These are phyloP conservation scores for Pseudogymnoascus sp. DNA, from an alignment of 2,329 filamentous ascomycete genomes.

Conservation along the genomic window DNA sequence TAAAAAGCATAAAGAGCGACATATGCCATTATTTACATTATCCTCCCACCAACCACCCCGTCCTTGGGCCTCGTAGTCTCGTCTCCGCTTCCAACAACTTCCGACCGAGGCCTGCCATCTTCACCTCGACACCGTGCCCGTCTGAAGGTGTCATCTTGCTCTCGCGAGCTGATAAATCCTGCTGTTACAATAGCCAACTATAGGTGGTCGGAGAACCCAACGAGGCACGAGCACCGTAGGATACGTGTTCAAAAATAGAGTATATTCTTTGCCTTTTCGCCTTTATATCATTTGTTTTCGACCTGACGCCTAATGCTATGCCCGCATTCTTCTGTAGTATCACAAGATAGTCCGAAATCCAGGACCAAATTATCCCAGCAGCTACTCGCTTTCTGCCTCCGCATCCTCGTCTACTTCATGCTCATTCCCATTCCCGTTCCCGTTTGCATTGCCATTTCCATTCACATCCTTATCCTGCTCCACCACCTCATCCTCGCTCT, in stretches of 20 bases:
- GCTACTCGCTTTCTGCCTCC: constrained; percentile 14
- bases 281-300: background rate
- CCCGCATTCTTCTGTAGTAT: background rate
- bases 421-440: background rate
- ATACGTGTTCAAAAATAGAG: background rate
- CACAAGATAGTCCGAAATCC: background rate
- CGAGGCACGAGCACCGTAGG: background rate
- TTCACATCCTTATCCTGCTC: background rate
- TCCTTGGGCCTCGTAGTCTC: background rate
- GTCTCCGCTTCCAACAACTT: background rate
- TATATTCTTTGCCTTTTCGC: background rate
- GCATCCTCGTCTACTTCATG: constrained; percentile 16
- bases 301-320: constrained; percentile 5
- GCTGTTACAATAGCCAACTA: no score
- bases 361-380: background rate
- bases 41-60: background rate
- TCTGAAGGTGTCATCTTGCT: background rate
- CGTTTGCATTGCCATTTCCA: background rate
- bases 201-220: no score
- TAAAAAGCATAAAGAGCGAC: background rate
- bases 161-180: background rate
- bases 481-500: constrained; percentile 20
- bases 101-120: background rate
- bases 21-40: background rate
- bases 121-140: background rate